phyloP scores from a whole-genome alignment of 345 rosid species.

The Hevea brasiliensis region DNA sequence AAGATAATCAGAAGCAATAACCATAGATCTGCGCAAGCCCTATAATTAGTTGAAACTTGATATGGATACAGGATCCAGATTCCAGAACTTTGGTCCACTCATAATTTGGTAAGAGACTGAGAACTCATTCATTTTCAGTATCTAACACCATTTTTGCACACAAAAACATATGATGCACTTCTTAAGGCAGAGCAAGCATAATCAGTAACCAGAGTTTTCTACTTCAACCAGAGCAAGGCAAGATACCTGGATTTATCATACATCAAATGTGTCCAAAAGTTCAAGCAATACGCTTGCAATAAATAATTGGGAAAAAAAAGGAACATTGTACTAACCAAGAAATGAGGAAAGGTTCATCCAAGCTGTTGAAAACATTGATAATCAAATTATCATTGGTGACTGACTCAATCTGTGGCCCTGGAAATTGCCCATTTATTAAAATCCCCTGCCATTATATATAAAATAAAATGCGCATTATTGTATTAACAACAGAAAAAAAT shows the following conservation, averaged over 20 bases:
- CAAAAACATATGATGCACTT: too few relatives aligned
- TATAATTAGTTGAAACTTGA: neutral
- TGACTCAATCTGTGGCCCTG: constrained; percentile 82
- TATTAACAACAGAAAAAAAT: neutral
- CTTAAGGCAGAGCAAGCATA: too few relatives aligned
- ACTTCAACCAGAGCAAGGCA: too few relatives aligned
- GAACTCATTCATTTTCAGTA: neutral
- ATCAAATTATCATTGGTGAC: constrained; percentile 89
- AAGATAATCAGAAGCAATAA: neutral
- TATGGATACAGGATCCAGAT: neutral
- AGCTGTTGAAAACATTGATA: constrained; percentile 76
- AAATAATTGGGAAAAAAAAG: neutral
- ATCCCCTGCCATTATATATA: constrained; percentile 59
- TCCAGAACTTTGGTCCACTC: neutral
- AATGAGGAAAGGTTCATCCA: constrained; percentile 85
- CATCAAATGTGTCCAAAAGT: too few relatives aligned
- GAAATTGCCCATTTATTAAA: constrained; percentile 85
- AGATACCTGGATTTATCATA: too few relatives aligned
- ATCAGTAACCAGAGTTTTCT: too few relatives aligned
- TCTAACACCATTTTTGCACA: neutral
- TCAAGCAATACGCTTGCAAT: neutral
- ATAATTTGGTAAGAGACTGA: neutral
- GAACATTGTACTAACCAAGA: constrained; percentile 60
- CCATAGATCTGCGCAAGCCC: neutral
- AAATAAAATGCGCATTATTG: neutral